phyloP scores from a whole-genome alignment of 495 filamentous ascomycete genomes.

The Pseudevernia furfuracea region DNA sequence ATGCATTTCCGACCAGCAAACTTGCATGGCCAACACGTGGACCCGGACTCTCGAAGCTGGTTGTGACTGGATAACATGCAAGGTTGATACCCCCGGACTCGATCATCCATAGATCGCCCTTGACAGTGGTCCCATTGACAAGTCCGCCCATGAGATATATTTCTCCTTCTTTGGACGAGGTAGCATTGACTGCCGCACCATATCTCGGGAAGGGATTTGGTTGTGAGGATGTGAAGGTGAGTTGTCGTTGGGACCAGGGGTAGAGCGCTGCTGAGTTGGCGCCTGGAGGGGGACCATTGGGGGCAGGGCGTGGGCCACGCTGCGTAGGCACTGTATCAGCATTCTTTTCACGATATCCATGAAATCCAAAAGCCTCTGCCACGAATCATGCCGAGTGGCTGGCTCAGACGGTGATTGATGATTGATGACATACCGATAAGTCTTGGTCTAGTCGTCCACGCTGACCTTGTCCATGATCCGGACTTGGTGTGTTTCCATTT shows the following conservation, averaged over 20 bases:
- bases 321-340: not conserved
- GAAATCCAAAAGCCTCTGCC: not conserved
- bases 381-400: not conserved
- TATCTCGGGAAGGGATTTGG: slow-evolving; percentile 92
- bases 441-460: slow-evolving; percentile 44
- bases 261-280: slow-evolving; percentile 61
- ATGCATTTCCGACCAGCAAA: slow-evolving; percentile 94
- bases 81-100: slow-evolving; percentile 77
- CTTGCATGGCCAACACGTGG: slow-evolving; percentile 93
- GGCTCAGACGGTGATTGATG: not conserved
- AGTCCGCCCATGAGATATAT: slow-evolving; percentile 98
- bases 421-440: slow-evolving; percentile 37
- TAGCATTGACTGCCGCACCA: slow-evolving; percentile 89
- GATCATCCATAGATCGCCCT: slow-evolving; percentile 96
- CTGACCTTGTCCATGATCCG: slow-evolving; percentile 45
- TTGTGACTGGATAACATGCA: slow-evolving; percentile 83
- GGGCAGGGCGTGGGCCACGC: slow-evolving; percentile 22
- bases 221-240: slow-evolving; percentile 77
- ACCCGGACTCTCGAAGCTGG: slow-evolving; percentile 87
- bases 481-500: slow-evolving; percentile 40
- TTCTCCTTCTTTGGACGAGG: slow-evolving; percentile 90
- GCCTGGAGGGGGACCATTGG: slow-evolving; percentile 34
- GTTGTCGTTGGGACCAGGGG: slow-evolving; percentile 86
- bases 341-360: not conserved
- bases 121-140: slow-evolving; percentile 87